Evolutionary conservation across 2,329 filamentous ascomycete species (phyloP), one percentile per base, ranked within the genome.

Genomic region (Fusarium albidum): DNA sequence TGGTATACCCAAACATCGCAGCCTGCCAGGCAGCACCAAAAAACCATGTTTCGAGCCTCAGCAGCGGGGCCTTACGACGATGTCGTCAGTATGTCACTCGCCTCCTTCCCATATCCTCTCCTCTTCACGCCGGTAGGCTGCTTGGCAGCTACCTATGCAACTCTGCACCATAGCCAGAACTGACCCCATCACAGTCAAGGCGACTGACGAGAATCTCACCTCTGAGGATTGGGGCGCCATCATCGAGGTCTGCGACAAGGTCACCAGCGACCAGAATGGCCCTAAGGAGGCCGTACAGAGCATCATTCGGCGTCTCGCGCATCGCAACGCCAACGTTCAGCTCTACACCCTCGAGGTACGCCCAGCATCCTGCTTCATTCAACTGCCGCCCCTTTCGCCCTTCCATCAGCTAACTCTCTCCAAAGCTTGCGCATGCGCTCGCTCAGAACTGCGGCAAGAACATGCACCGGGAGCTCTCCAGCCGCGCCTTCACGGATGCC

Each of bases 181-280:
- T 68, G 46, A 68, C 48, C 46, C 27, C 49, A 34, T 33, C 57
- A 49, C 59, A 86, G 83, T 79, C 75, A 86, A 85, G 79, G 93
- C 95, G 70, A 99, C 95, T 50, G 95, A 99, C 76, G 95, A 99
- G 82, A 99, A 97, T 76, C 84, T 98, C 67, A 98, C 93, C 17
- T 90, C 88, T 26, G 85, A 96, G 71, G 85, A 88, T 71, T 88
- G 85, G 85, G 82, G 79, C 40, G 82, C 82, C 68, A 86, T 86
- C 67, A 82, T 86, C 71, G 82, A 85, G 69, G 81, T 86, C 44
- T 86, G 83, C 76, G 83, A 86, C 71, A 83, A 83, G 60, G 83
- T 85, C 34, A 70, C 76, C 15, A 73, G 73, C 64, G 82, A 86
- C 57, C 63, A 71, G 48, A 84, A 82, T 64, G 83, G 83, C 21